Base-by-base conservation (phyloP, 768 basidiomycete species). In the Leccinum variicolor region DNA sequence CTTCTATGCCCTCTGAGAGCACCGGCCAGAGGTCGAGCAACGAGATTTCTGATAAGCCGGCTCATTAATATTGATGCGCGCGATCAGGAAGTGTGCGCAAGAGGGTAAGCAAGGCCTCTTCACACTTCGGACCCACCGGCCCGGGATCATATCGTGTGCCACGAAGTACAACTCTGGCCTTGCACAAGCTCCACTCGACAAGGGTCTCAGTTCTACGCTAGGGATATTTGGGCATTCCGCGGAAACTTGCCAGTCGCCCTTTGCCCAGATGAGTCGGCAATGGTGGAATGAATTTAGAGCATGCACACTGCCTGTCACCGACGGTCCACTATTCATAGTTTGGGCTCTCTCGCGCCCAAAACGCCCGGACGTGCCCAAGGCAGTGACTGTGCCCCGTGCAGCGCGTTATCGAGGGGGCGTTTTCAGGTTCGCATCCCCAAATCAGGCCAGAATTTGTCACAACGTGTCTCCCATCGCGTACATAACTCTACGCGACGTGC, bases 401-500 rank as follows among this genome's bases (percentile, higher is more conserved):
- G 43, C 54, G 62, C 61, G 55, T 54, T 60, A 60, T 66, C 61
- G 25, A 46, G 50, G 52, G 4, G 31, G 10, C 17, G 19, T 47
- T 33, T 29, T 31, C 47, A 47, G 53, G 57, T 23, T 64, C 60
- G 55, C 48, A 33, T 54, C 26, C 50, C 61, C 36, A 52, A 52
- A 61, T 52, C 50, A 45, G 52, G 45, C 25, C 13, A 53, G 10
- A 33, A 33, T 41, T 25, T 26, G 36, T 15, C 39, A 36, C 34
- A 58, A 65, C 66, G 69, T 72, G 70, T 56, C 39, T 49, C 61
- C 29, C 59, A 54, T 58, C 58, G 31, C 45, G 7, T 21, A 41
- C 28, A 41, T 54, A 55, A 62, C 52, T 56, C 47, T 51, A 53
- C 43, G 54, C 52, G 60, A 45, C 63, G 69, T 43, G 66, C 53